Evolutionary conservation across 163 green algal species (phyloP), one percentile per base, ranked within the genome.

Genomic region (Chloromonas sp.): DNA sequence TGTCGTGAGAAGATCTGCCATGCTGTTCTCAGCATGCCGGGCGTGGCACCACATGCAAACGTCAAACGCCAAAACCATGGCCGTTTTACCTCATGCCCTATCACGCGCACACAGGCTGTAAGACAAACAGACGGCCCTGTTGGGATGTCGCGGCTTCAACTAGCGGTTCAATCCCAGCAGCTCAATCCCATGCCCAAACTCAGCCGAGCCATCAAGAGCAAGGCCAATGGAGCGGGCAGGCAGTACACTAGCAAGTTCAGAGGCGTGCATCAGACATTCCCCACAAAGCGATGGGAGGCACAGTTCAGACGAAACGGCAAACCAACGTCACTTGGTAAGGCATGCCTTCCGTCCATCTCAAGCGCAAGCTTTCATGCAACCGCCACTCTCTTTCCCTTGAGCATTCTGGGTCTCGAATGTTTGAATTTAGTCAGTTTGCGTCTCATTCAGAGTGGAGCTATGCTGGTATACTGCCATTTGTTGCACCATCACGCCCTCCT

Each of bases 231-330:
- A 14, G 87, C 86, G 0, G 93, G 93, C 0, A 87, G 94, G 36
- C 95, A 91, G 3, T 98, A 96, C 92, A 97, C 94, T 5, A 95
- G 91, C 79, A 93, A 92, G 84, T 98, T 95, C 86, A 88, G 95
- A 1, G 95, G 95, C 3, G 95, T 98, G 82, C 95, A 98, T 85
- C 95, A 98, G 85, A 98, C 95, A 3, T 97, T 98, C 88, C 95
- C 95, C 79, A 98, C 95, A 0, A 91, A 92, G 84, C 92, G 95
- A 62, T 98, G 95, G 95, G 95, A 98, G 87, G 95, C 95, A 60
- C 95, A 98, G 91, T 98, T 98, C 85, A 87, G 95, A 60, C 89
- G 94, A 70, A 95, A 94, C 82, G 95, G 96, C 82, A 98, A 97
- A 88, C 96, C 96, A 62, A 98, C 96, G 1, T 96, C 91, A 0